phyloP scores from a whole-genome alignment of 225 moss, liverwort and hornwort genomes.

The Bryoerythrophyllum caledonicum region DNA sequence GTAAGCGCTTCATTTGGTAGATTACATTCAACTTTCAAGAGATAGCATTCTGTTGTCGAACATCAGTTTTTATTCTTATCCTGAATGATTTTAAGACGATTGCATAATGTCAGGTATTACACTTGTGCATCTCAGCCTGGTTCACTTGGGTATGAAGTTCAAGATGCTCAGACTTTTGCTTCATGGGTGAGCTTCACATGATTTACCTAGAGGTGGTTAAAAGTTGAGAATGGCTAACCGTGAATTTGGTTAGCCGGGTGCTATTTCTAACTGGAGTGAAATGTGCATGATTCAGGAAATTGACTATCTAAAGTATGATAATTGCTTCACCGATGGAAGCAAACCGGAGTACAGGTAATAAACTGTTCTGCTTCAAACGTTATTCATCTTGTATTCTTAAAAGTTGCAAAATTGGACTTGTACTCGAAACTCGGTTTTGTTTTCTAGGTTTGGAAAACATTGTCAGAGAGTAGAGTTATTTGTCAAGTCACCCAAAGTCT shows the following conservation, averaged over 20 bases:
- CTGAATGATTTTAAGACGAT: neutral
- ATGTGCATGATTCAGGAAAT: slow-evolving; percentile 50
- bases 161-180: slow-evolving; percentile 66
- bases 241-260: neutral
- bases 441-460: neutral
- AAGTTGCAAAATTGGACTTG: neutral
- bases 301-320: slow-evolving; percentile 77
- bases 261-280: slow-evolving; percentile 14
- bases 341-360: slow-evolving; percentile 59
- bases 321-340: slow-evolving; percentile 58
- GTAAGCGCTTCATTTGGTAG: slow-evolving; percentile 40
- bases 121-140: slow-evolving; percentile 84
- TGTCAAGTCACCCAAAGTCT: too few relatives aligned
- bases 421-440: neutral
- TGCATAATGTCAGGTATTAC: slow-evolving; percentile 38
- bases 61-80: neutral
- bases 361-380: neutral
- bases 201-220: neutral
- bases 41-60: neutral
- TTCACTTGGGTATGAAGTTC: slow-evolving; percentile 57
- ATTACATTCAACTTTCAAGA: neutral
- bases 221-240: neutral
- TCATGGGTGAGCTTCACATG: slow-evolving; percentile 53
- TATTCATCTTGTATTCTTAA: neutral
- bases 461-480: neutral